A percentile compares a stretch with the other conserved stretches of the same genome.
phyloP scores from a whole-genome alignment of 805 yeast genomes.

The Candida railenensis region DNA sequence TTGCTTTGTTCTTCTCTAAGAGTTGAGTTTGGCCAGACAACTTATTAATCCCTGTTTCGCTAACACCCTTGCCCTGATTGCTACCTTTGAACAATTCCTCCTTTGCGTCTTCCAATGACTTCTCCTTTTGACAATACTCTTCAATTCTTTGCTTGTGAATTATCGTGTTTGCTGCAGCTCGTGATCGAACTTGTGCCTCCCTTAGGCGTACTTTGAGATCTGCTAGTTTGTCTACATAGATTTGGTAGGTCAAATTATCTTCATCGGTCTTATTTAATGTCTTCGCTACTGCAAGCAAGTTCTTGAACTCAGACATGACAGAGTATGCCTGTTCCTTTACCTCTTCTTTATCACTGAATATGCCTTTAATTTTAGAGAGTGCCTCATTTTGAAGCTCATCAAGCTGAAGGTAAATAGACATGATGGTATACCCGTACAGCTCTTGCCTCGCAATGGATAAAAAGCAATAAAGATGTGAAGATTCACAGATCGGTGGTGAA shows the following conservation, averaged over 20 bases:
- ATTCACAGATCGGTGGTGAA: no score
- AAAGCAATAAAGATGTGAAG: conserved; percentile 31
- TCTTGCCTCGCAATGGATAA: no score
- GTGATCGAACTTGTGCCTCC: conserved; percentile 26
- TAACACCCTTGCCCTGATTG: conserved; percentile 4
- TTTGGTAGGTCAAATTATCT: conserved; percentile 3
- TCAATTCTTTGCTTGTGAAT: conserved; percentile 31
- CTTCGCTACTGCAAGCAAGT: conserved; percentile 1
- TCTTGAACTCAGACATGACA: conserved; percentile 1
- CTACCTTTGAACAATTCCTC: conserved; percentile 23
- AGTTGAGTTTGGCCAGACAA: conserved; percentile 39
- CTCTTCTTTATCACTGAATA: conserved; percentile 10
- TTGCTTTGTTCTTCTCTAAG: conserved; percentile 43
- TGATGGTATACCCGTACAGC: no score
- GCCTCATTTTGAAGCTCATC: conserved; percentile 21
- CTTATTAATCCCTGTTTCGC: conserved; percentile 11
- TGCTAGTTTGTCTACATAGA: conserved; percentile 5
- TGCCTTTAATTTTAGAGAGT: conserved; percentile 16
- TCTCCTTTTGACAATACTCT: conserved; percentile 14
- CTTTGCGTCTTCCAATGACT: conserved; percentile 7
- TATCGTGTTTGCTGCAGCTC: conserved; percentile 23
- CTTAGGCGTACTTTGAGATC: conserved; percentile 20
- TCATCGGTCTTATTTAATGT: neutral
- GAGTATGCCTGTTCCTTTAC: conserved; percentile 7
- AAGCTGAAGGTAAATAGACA: conserved; percentile 12